Percentiles rank a stretch among this genome's conserved stretches.
Evolutionary conservation across 345 rosid genomes (phyloP).

Genomic region (Linum tenue): DNA sequence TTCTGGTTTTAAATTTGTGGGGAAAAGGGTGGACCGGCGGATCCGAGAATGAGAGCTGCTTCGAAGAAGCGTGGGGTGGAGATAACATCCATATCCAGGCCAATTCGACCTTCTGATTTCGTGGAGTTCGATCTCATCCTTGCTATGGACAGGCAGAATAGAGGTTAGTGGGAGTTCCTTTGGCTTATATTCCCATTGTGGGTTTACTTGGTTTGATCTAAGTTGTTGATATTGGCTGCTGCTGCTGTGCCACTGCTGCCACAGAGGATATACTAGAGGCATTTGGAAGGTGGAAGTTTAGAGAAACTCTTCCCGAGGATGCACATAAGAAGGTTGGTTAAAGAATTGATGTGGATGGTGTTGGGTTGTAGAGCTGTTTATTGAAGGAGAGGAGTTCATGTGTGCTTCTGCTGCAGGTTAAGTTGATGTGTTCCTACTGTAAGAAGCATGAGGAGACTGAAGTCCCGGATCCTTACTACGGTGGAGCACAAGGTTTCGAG

Average conservation of each 20-base stretch:
- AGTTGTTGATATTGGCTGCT: not conserved
- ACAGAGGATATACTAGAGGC: conserved; percentile 72
- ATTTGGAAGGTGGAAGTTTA: conserved; percentile 64
- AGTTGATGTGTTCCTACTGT: conserved; percentile 81
- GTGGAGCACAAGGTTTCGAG: conserved; percentile 92
- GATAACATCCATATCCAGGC: conserved; percentile 90
- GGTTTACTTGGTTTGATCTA: not conserved
- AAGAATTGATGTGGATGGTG: not conserved
- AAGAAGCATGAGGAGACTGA: conserved; percentile 72
- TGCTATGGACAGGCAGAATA: conserved; percentile 86
- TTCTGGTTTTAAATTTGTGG: not conserved
- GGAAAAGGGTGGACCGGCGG: conserved; percentile 68
- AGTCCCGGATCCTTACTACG: conserved; percentile 90
- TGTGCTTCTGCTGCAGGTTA: conserved; percentile 46
- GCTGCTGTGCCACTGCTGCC: conserved; percentile 12
- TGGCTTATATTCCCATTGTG: not conserved
- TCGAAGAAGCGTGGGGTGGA: conserved; percentile 75
- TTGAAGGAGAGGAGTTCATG: not conserved
- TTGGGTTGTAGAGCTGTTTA: not conserved
- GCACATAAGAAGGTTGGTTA: conserved; percentile 61
- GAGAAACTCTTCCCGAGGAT: conserved; percentile 52
- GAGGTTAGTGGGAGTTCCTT: conserved; percentile 27
- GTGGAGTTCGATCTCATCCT: conserved; percentile 74
- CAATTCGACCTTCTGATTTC: conserved; percentile 74
- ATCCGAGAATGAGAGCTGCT: conserved; percentile 86